These are phyloP conservation scores for Kwoniella shivajii DNA, from an alignment of 1,284 basidiomycete species.

Conservation along the genomic window DNA sequence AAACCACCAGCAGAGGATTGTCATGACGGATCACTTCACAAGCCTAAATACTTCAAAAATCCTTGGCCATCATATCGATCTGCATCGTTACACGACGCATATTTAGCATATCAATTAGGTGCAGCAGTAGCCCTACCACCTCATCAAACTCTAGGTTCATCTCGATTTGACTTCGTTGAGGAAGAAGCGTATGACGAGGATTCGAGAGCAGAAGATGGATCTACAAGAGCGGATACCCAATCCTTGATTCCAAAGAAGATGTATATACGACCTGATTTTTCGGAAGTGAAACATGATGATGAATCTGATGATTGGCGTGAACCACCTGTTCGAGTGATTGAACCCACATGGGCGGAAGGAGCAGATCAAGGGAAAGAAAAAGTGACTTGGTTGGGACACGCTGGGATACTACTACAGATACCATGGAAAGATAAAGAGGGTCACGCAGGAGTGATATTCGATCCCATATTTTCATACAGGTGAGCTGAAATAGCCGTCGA, in stretches of 20 bases:
- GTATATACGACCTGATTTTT: conserved; percentile 41
- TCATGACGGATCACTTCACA: background rate
- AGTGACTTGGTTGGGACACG: conserved; percentile 54
- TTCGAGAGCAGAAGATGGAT: conserved; percentile 11
- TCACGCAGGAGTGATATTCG: conserved; percentile 47
- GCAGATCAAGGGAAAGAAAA: conserved; percentile 22
- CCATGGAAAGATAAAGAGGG: conserved; percentile 41
- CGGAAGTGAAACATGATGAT: conserved; percentile 34
- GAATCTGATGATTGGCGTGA: conserved; percentile 51
- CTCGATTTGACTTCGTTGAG: conserved; percentile 3
- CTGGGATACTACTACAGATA: conserved; percentile 44
- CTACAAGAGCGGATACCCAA: conserved; percentile 8
- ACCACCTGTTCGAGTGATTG: conserved; percentile 43
- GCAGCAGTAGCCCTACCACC: conserved; percentile 42
- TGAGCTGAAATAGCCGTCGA: conserved; percentile 14
- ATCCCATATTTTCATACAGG: conserved; percentile 54
- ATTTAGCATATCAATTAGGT: conserved; percentile 45
- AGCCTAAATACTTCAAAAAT: conserved; percentile 47
- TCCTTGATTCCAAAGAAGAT: conserved; percentile 18
- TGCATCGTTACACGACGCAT: conserved; percentile 42
- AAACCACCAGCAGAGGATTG: background rate
- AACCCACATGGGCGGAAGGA: conserved; percentile 37
- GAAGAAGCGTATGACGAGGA: conserved; percentile 16
- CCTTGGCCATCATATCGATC: conserved; percentile 52
- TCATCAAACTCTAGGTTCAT: conserved; percentile 11